Evolutionary conservation across 1,284 basidiomycete genomes (phyloP), one percentile per base, ranked within the genome.

Genomic region (Sanghuangporus baumii): DNA sequence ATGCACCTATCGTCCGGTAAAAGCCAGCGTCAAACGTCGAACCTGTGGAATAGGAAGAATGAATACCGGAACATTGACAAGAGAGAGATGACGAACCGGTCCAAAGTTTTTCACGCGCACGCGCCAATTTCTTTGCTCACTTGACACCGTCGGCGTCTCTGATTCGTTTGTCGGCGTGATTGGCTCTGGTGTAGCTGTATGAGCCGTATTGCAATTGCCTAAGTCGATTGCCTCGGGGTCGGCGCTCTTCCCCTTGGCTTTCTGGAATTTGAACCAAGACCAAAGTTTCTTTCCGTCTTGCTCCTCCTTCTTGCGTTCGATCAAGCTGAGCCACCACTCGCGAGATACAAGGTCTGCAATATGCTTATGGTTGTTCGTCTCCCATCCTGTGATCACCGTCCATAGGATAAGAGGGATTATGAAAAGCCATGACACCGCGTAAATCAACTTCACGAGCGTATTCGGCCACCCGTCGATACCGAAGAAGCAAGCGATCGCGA

Each of bases 401-500:
- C 62, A 63, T 11, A 56, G 38, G 31, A 63, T 63, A 8, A 60
- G 43, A 31, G 51, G 40, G 18, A 56, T n/a, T 8, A 56, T 40
- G 41, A 55, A 40, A 1, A 63, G 50, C 62, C 62, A 63, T 20
- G 43, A 47, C n/a, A 37, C 4, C 5, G 50, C 62, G 38, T 55
- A 57, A 54, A 59, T 55, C n/a, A 54, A 5, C 16, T 48, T 47
- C 2, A 43, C 16, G 31, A 37, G n/a, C 16, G 31, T 57, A 31
- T 14, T 40, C 41, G 48, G 34, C 38, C 18, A 54, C 20, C 57
- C 58, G 20, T 51, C 23, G 31, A 55, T 47, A 51, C 52, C 43
- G 18, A 43, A 40, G 62, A 65, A 62, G 61, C 54, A 62, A 18
- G 54, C 56, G 41, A 65, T 60, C 1, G 57, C 61, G 38, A 65